Evolutionary conservation across 257 asterid species (phyloP).

Genomic region (Haberlea rhodopensis): DNA sequence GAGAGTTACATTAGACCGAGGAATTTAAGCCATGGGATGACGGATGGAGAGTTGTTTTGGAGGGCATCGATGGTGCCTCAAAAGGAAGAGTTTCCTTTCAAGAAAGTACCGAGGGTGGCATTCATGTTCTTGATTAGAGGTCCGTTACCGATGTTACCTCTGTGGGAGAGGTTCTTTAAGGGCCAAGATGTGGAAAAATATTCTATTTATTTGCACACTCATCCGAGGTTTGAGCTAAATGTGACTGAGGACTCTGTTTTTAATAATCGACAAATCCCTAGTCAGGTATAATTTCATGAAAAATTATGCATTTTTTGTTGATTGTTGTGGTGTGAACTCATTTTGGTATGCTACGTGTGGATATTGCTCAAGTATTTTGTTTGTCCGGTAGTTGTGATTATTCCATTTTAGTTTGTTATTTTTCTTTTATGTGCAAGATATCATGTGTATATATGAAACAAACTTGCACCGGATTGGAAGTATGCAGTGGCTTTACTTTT

Average conservation of each 20-base stretch:
- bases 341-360: not conserved
- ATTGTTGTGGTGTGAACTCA: conserved; percentile 8
- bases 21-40: conserved; percentile 61
- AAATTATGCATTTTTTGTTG: conserved; percentile 17
- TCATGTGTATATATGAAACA: not conserved
- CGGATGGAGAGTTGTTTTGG: conserved; percentile 87
- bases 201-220: conserved; percentile 75
- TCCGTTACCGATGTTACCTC: conserved; percentile 74
- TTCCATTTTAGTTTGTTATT: not conserved
- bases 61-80: conserved; percentile 92
- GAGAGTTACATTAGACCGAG: conserved; percentile 47
- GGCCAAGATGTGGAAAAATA: conserved; percentile 60
- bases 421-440: not conserved
- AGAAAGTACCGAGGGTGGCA: conserved; percentile 77
- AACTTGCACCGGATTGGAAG: not conserved
- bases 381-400: not conserved
- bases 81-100: conserved; percentile 70
- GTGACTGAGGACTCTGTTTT: conserved; percentile 67
- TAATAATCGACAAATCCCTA: conserved; percentile 71
- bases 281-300: conserved; percentile 57
- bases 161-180: conserved; percentile 93
- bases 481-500: not conserved
- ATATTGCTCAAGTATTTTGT: not conserved
- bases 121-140: conserved; percentile 93
- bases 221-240: conserved; percentile 62